Base-by-base conservation (phyloP, 2,329 filamentous ascomycete species). In the Cryphonectria nitschkei region DNA sequence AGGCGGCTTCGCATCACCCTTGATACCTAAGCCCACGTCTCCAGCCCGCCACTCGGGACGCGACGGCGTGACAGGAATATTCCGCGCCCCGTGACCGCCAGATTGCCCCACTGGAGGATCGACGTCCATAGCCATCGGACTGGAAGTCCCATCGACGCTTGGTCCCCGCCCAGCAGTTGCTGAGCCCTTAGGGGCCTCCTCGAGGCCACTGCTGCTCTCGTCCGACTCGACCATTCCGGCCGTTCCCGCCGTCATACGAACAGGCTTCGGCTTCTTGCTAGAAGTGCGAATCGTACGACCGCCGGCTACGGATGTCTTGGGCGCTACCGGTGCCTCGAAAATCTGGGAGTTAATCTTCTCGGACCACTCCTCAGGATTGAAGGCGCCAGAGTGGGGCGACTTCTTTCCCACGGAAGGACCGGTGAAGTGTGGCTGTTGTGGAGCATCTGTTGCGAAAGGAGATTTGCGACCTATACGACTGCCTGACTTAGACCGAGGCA, bases 61-160 rank as follows among this genome's bases (percentile, higher is more conserved):
- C 2, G 86, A 85, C 0, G 88, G 88, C 74, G 90, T 88, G 16
- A 89, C 85, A 1, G 84, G 83, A 52, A 90, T 88, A 52, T 85
- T 87, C 41, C 88, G 84, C 29, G 83, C 83, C 9, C 77, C 77
- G 68, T 79, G 79, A 65, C 70, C 46, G 64, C 75, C 67, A 64
- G 78, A 74, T 56, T 76, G 74, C 13, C 74, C 74, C 32, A 78
- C 78, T 29, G 88, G 87, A 5, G 86, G 84, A 75, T 91, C 89
- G 66, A 91, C 90, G 73, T 91, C 89, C 89, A 91, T 91, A 19
- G 88, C 87, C 70, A 85, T 87, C 2, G 88, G 86, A 73, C 85
- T 88, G 50, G 80, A 80, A 78, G 54, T 80, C 73, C 68, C 70
- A 54, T 62, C 52, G 11, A 70, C 9, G 13, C 70, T 54, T 50